Evolutionary conservation across 2,329 filamentous ascomycete genomes (phyloP), one percentile per base, ranked within the genome.

Genomic region (Curvularia verruculosa): DNA sequence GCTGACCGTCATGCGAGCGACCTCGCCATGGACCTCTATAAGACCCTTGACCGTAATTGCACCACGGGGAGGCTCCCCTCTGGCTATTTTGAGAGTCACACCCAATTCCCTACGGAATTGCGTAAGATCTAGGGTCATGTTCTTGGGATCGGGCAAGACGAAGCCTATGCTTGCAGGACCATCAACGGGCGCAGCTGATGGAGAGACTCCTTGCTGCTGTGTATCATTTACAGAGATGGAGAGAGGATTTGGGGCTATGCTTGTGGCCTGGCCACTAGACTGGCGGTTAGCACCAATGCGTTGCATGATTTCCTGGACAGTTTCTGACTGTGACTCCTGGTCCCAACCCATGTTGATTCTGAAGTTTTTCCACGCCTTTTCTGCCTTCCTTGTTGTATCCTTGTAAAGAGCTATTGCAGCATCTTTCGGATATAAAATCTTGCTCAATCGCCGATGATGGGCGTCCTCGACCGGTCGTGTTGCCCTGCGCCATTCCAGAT

Each of bases 21-120:
- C 73, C 8, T 70, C 64, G 6, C 81, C 81, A n/a, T 74, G 67
- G 3, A 83, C 64, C 54, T 83, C 79, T 1, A 84, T 70, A 31
- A 82, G 53, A 3, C 81, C 82, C 1, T 72, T 68, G 12, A 83
- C 75, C 0, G 78, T 57, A 49, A 83, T 76, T 3, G 73, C 75
- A 3, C 82, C 82, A 12, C 80, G 74, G 5, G 81, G 80, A 0
- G 77, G 67, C 28, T 29, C 28, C 28, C 28, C 28, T 29, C 12
- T 29, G 28, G 12, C 8, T 29, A 8, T 8, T 2, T 8, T 3
- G 12, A 29, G 28, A 29, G 8, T 9, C 9, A 10, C 6, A 12
- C 28, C 9, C 28, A 29, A 29, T 29, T 67, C 58, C 29, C 60
- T 55, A 28, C 68, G 70, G 49, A 74, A 73, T 12, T 66, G 55